phyloP scores from a whole-genome alignment of 805 yeast species.

The Candida succiphila region DNA sequence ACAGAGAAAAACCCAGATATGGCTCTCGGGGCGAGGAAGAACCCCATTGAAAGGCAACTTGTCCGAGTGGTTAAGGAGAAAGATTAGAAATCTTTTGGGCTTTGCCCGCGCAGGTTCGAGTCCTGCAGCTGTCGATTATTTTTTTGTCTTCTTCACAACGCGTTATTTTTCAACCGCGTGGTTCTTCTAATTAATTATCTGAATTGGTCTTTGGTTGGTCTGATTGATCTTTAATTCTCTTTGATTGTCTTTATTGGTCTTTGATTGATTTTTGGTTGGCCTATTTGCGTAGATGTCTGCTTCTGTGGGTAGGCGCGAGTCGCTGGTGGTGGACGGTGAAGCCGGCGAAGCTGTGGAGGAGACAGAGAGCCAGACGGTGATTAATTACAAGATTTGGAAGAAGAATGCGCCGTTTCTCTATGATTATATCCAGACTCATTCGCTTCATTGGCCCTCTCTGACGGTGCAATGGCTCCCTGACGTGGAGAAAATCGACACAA shows the following conservation, averaged over 20 bases:
- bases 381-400: conserved; percentile 46
- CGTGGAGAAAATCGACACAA: conserved; percentile 17
- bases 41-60: conserved; percentile 37
- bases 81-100: conserved; percentile 52
- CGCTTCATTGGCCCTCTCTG: conserved; percentile 57
- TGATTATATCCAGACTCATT: conserved; percentile 39
- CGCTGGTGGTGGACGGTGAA: no score
- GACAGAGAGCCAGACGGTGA: conserved; percentile 1
- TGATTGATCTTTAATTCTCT: no score
- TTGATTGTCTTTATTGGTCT: no score
- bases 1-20: no score
- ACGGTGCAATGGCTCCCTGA: conserved; percentile 60
- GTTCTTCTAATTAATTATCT: background rate
- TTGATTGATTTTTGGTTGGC: no score
- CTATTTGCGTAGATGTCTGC: no score
- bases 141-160: background rate
- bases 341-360: no score
- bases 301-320: no score
- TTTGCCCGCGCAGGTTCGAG: conserved; percentile 56
- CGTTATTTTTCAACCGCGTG: background rate
- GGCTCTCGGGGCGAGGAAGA: no score
- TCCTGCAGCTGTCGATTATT: conserved; percentile 43
- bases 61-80: conserved; percentile 52
- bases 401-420: conserved; percentile 50
- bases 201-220: no score